Percentiles rank a stretch among this genome's conserved stretches.
Conservation (phyloP, 805 yeast genomes). For the Ascoidea tarda region DNA sequence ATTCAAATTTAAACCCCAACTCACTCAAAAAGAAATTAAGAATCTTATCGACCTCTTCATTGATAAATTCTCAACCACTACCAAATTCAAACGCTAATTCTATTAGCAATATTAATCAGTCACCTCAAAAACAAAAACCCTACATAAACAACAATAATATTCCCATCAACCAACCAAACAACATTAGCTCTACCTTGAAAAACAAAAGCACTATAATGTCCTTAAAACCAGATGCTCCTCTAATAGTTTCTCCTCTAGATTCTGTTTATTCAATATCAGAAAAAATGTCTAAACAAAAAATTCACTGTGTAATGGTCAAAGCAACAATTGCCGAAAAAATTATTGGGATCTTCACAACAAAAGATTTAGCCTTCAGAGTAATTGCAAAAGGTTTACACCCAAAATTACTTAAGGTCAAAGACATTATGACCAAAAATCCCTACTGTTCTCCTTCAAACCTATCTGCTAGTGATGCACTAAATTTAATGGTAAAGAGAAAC, state of each 20-base stretch:
- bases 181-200: background rate
- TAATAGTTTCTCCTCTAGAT: slow-evolving; percentile 20
- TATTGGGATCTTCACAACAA: slow-evolving; percentile 29
- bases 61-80: background rate
- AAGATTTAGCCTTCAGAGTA: slow-evolving; percentile 30
- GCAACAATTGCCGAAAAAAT: slow-evolving; percentile 15
- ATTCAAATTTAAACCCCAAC: background rate
- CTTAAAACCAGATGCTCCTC: slow-evolving; percentile 20
- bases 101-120: too few species aligned
- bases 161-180: background rate
- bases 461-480: slow-evolving; percentile 27
- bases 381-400: slow-evolving; percentile 19
- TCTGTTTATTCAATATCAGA: slow-evolving; percentile 20
- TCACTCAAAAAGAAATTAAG: background rate
- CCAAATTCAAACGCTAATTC: background rate
- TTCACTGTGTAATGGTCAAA: slow-evolving; percentile 27
- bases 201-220: slow-evolving; percentile 4
- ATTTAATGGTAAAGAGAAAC: slow-evolving; percentile 25
- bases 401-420: slow-evolving; percentile 16
- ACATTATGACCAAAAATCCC: slow-evolving; percentile 27
- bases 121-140: background rate
- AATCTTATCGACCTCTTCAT: background rate
- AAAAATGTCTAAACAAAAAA: slow-evolving; percentile 23
- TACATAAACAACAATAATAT: background rate
- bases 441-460: slow-evolving; percentile 21